Evolutionary conservation across 257 asterid genomes (phyloP), one percentile per base, ranked within the genome.

Genomic region (Buddleja alternifolia): DNA sequence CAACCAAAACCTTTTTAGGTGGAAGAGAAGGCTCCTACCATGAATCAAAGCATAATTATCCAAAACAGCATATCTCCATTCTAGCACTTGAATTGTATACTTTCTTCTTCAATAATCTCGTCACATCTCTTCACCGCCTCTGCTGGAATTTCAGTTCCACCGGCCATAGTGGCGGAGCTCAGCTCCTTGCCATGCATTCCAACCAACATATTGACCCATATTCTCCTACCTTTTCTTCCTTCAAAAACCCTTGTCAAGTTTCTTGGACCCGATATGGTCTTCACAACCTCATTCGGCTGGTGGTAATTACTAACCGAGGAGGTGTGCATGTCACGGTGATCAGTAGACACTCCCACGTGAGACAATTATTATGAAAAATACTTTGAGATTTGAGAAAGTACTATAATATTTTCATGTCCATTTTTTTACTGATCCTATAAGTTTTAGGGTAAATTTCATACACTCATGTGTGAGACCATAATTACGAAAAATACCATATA

Each of bases 11-110:
- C 71, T 71, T 90, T 67, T 96, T 81, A 9, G 97, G 97, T 42
- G 97, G 83, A 74, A 84, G 89, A 23, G 94, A 72, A 54, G 94
- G 92, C 78, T 86, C 61, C 95, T 82, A 0, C 94, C 97, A 78
- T 88, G 97, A 72, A 88, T 89, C 42, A 82, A 46, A 57, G 94
- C 96, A 53, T 71, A 62, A 32, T 90, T 90, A 63, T 90, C 97
- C 62, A 88, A 65, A 90, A 88, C 34, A 90, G 82, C 8, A 88
- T 84, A 70, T 90, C 97, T 0, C 94, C 92, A 72, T 84, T 90
- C 48, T 86, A 77, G 96, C 97, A 90, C 74, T 83, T 90, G 90
- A 88, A 90, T 39, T 90, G 97, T 24, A 90, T 90, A 78, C 97
- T 90, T 63, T 90, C 97, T 67, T 90, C 97, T 71, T 88, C 97